Evolutionary conservation across 2,329 filamentous ascomycete genomes (phyloP).

Genomic region (Alternaria triticimaculans): DNA sequence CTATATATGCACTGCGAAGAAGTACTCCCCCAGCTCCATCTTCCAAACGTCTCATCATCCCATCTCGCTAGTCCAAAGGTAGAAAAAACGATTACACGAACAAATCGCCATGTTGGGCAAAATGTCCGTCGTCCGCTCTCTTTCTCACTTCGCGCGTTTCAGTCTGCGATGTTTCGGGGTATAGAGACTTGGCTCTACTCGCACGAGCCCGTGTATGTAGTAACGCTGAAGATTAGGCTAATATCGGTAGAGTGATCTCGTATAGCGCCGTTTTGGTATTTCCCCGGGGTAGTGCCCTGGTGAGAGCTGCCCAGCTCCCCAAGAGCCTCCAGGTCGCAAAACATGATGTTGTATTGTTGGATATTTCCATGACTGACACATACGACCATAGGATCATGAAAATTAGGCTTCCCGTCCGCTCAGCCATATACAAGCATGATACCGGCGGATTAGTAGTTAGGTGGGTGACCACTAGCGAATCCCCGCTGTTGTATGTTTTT

Average conservation of each 20-base stretch:
- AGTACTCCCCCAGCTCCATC: neutral
- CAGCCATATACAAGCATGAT: neutral
- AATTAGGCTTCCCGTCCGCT: neutral
- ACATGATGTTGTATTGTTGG: no score
- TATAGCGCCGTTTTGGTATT: neutral
- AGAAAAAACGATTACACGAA: neutral
- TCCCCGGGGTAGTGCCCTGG: neutral
- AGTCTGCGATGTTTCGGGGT: neutral
- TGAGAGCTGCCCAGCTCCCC: neutral
- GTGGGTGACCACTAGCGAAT: neutral
- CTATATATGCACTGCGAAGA: neutral
- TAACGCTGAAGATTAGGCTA: neutral
- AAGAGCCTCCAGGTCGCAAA: no score
- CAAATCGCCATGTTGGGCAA: neutral
- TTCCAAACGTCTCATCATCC: neutral
- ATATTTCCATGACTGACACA: rapidly evolving
- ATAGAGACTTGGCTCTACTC: neutral
- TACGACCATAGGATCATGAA: neutral
- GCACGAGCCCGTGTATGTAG: neutral
- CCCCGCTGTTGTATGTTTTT: neutral
- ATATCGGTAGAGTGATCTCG: neutral
- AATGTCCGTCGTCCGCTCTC: neutral
- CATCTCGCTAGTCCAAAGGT: neutral
- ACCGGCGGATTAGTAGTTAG: neutral
- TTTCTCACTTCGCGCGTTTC: neutral